Evolutionary conservation across 495 filamentous ascomycete species (phyloP).

Genomic region (Haplographium delicatum): DNA sequence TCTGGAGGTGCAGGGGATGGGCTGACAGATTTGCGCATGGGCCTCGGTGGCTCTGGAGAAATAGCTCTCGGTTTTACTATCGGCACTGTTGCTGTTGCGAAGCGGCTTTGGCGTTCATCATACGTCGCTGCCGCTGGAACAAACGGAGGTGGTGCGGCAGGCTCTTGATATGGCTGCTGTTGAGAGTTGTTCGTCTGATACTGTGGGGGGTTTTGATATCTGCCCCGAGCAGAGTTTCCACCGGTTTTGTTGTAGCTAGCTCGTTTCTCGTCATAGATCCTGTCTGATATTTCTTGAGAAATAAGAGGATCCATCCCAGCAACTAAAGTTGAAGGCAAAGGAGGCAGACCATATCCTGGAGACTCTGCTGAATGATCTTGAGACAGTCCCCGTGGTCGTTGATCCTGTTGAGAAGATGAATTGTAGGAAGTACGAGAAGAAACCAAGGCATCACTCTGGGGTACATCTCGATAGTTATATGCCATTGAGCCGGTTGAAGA

Average conservation of each 20-base stretch:
- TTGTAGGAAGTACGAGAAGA: conserved; percentile 21
- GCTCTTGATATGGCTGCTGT: conserved; percentile 15
- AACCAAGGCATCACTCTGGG: conserved; percentile 1
- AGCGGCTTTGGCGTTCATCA: conserved; percentile 22
- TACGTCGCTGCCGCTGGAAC: conserved; percentile 16
- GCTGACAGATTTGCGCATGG: conserved; percentile 71
- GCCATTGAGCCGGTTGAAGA: too few species aligned
- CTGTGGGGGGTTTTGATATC: conserved; percentile 16
- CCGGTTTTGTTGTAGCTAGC: conserved; percentile 11
- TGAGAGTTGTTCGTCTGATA: conserved; percentile 16
- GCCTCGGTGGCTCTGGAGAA: conserved; percentile 58
- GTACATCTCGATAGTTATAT: too few species aligned
- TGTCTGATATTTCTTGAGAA: conserved; percentile 52
- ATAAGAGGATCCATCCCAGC: conserved; percentile 60
- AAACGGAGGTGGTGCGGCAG: conserved; percentile 9
- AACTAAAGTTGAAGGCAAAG: conserved; percentile 62
- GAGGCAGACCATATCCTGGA: conserved; percentile 25
- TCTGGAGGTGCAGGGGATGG: conserved; percentile 56
- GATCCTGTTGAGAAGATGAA: conserved; percentile 14
- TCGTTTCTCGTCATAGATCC: conserved; percentile 41
- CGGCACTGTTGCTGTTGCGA: conserved; percentile 12
- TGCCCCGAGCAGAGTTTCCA: conserved; percentile 13
- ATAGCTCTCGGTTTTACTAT: conserved; percentile 42
- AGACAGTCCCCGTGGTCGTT: conserved; percentile 8
- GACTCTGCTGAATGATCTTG: conserved; percentile 6